Conservation (phyloP, 371 early-diverging fungal genomes). For the Phascolomyces articulosus region DNA sequence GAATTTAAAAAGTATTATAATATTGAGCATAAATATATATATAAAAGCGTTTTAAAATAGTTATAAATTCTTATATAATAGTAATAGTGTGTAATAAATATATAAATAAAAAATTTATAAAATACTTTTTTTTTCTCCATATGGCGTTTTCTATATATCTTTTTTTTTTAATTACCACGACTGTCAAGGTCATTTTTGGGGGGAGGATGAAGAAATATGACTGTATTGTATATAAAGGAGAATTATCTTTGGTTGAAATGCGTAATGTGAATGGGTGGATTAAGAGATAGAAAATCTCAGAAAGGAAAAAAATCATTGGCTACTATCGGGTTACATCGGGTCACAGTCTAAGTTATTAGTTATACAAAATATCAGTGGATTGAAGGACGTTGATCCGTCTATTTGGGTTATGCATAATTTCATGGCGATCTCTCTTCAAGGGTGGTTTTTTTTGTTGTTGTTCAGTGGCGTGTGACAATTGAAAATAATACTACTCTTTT, state of each 20-base stretch:
- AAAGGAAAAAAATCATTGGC: background rate
- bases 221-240: no score
- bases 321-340: conserved; percentile 1
- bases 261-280: background rate
- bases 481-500: no score
- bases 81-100: no score
- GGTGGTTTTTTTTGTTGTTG: no score
- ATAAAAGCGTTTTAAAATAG: no score
- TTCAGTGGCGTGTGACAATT: no score
- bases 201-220: background rate
- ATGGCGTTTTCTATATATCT: background rate
- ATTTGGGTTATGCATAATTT: background rate
- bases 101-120: no score
- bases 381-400: conserved; percentile 1
- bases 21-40: no score
- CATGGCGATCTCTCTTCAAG: no score
- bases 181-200: background rate
- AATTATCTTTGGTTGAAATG: no score
- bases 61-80: no score
- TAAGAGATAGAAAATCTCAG: background rate
- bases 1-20: no score
- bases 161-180: conserved; percentile 7
- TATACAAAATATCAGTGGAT: background rate
- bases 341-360: background rate
- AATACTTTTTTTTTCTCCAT: background rate